Evolutionary conservation across 1,284 basidiomycete species (phyloP).

Genomic region (Tetrapyrgos nigripes): DNA sequence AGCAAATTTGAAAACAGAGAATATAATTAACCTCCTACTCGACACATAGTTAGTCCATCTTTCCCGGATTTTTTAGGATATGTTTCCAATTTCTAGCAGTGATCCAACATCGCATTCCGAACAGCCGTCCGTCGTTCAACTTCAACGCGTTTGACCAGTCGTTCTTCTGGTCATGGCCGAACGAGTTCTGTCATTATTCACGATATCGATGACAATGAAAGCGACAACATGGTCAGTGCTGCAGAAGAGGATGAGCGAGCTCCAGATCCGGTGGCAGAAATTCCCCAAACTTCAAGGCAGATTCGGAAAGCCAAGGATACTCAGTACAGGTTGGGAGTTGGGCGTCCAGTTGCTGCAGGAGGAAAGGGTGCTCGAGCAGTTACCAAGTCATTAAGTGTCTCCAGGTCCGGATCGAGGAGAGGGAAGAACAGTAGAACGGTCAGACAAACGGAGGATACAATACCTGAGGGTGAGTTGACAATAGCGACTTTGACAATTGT

Average conservation of each 20-base stretch:
- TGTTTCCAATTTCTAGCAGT: neutral
- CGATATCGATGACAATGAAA: constrained; percentile 54
- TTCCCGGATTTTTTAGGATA: neutral
- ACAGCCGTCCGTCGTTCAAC: constrained; percentile 44
- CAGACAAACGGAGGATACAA: constrained; percentile 60
- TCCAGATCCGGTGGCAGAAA: constrained; percentile 29
- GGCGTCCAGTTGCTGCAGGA: constrained; percentile 67
- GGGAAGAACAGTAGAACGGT: constrained; percentile 49
- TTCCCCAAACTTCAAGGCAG: constrained; percentile 40
- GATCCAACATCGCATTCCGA: constrained; percentile 20
- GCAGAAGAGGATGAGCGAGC: constrained; percentile 23
- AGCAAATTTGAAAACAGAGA: constrained; percentile 80
- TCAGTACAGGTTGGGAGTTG: constrained; percentile 74
- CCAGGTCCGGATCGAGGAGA: constrained; percentile 54
- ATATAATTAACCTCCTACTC: constrained; percentile 74
- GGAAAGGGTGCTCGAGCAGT: constrained; percentile 66
- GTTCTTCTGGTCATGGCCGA: constrained; percentile 33
- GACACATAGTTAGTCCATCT: constrained; percentile 52
- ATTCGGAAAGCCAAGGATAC: constrained; percentile 74
- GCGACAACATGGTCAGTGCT: neutral
- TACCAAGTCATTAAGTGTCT: constrained; percentile 62
- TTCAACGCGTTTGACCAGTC: constrained; percentile 48
- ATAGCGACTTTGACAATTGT: constrained; percentile 3
- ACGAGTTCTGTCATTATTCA: constrained; percentile 54
- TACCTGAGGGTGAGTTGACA: constrained; percentile 59